Conservation (phyloP, 1,284 basidiomycete genomes). For the Termitomyces sp. region DNA sequence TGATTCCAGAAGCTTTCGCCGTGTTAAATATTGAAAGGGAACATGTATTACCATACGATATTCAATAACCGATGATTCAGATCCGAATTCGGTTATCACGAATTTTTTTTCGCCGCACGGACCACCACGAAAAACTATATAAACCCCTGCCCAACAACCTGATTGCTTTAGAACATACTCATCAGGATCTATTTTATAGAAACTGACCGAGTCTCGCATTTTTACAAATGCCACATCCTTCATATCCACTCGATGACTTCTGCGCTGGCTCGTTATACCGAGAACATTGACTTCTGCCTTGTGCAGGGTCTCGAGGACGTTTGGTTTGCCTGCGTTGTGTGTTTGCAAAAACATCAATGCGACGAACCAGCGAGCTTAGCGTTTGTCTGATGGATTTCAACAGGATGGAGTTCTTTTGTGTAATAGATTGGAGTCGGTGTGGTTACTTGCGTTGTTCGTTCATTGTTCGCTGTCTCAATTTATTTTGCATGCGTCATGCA, state of each 20-base stretch:
- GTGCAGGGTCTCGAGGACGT: constrained; percentile 65
- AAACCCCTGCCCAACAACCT: constrained; percentile 19
- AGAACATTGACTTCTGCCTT: constrained; percentile 53
- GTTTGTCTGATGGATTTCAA: constrained; percentile 71
- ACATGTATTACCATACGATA: neutral
- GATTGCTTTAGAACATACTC: constrained; percentile 74
- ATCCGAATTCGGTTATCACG: neutral
- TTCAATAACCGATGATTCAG: neutral
- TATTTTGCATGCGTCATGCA: too few species aligned
- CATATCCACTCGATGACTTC: constrained; percentile 75
- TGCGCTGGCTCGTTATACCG: constrained; percentile 70
- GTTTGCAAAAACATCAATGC: constrained; percentile 34
- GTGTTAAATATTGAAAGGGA: too few species aligned
- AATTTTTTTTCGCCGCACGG: constrained; percentile 26
- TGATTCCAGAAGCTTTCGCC: neutral
- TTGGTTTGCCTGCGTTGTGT: constrained; percentile 39
- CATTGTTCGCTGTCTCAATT: too few species aligned
- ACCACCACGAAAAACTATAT: constrained; percentile 35
- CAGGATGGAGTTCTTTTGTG: neutral
- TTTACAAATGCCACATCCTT: constrained; percentile 80
- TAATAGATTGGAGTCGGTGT: too few species aligned
- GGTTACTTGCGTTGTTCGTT: too few species aligned
- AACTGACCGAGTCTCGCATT: constrained; percentile 87
- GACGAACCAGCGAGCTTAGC: constrained; percentile 56
- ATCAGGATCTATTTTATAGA: constrained; percentile 84